Evolutionary conservation across 1,284 basidiomycete genomes (phyloP), one percentile per base, ranked within the genome.

Genomic region (Ceratobasidium sp.): DNA sequence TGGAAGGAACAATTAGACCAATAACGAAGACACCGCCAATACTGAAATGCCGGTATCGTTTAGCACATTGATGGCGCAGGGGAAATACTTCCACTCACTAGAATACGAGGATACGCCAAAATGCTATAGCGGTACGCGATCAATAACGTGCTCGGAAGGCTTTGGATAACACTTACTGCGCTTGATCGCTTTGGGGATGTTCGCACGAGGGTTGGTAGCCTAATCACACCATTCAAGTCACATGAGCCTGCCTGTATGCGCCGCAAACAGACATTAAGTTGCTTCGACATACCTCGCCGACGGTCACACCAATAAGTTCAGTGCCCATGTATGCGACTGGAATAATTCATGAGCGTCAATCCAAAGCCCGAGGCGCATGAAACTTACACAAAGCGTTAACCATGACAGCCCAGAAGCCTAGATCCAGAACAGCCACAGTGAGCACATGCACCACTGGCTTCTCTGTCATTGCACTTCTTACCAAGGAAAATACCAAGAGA

Each of bases 11-110:
- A 72, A 90, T 85, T 79, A 93, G 83, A 41, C 90, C 87, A 79
- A 93, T 89, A 53, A 91, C 88, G 75, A 93, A 91, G 22, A 89
- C 89, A 45, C 87, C 88, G 29, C 89, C 87, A 45, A 91, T 85
- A 78, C 66, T 59, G 41, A 14, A 41, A 56, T 33, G 72, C 17
- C 19, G 17, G 19, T 33, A 33, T 27, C 22, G 60, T 47, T 63
- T 22, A 54, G 41, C 24, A n/a, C 11, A 31, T 17, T 11, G 24
- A 15, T 22, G 33, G 45, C 50, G 19, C n/a, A 7, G 44, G 27
- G 33, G 24, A 56, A 36, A 57, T 36, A 41, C 27, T 41, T 27
- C 19, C 65, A 48, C 80, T 45, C 45, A 83, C 78, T 94, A 94
- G 86, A 95, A 94, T 66, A 94, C 83, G 41, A 88, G 80, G 79